A percentile compares a stretch with the other conserved stretches of the same genome.
Conservation (phyloP, 1,139 yeast species). For the Entelexis sorbosivorans region DNA sequence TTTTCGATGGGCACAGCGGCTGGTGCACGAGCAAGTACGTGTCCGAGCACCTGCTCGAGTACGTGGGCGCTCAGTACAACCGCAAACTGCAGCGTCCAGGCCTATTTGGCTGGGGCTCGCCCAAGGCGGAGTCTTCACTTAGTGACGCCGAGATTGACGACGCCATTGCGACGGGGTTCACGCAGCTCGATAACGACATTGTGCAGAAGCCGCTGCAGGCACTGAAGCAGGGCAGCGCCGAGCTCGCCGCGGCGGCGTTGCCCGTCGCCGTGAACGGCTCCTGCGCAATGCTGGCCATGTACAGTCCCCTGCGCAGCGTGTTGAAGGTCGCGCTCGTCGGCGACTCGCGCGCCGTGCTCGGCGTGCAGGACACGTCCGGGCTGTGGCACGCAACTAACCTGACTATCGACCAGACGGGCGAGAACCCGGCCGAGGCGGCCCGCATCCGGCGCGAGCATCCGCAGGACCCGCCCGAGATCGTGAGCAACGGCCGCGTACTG, state of each 20-base stretch:
- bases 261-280: slow-evolving; percentile 94
- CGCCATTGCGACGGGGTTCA: slow-evolving; percentile 71
- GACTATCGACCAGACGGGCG: slow-evolving; percentile 89
- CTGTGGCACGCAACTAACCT: slow-evolving; percentile 82
- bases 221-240: slow-evolving; percentile 48
- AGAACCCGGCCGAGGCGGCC: slow-evolving; percentile 78
- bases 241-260: slow-evolving; percentile 58
- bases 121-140: background rate
- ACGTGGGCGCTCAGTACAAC: slow-evolving; percentile 9
- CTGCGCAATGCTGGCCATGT: slow-evolving; percentile 79
- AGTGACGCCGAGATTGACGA: slow-evolving; percentile 42
- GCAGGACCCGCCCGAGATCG: slow-evolving; percentile 60
- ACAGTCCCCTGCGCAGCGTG: slow-evolving; percentile 59
- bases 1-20: slow-evolving; percentile 96
- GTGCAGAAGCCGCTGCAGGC: slow-evolving; percentile 64
- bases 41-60: slow-evolving; percentile 7
- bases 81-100: background rate
- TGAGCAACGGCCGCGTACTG: slow-evolving; percentile 70
- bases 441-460: slow-evolving; percentile 84
- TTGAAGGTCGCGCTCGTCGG: slow-evolving; percentile 92
- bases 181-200: slow-evolving; percentile 74
- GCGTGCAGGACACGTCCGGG: slow-evolving; percentile 52
- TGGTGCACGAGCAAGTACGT: slow-evolving; percentile 51
- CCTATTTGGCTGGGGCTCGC: background rate
- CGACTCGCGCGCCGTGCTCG: slow-evolving; percentile 85